Base-by-base conservation (phyloP, 108 stramenopile species). In the Phaeodactylum tricornutum region DNA sequence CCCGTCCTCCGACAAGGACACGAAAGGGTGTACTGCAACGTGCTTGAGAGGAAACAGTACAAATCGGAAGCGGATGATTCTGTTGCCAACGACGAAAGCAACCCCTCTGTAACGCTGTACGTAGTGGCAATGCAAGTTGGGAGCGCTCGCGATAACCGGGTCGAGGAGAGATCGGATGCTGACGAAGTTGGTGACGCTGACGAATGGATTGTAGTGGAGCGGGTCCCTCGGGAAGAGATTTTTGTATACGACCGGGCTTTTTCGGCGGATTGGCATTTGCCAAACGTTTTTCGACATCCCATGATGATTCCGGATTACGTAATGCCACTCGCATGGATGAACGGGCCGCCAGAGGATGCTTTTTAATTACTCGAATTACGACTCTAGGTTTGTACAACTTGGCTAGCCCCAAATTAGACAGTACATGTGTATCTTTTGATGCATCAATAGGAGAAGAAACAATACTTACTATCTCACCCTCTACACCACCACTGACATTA, bases 291-390 rank as follows among this genome's bases (percentile, higher is more conserved):
- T 60, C 70, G 78, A 3, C 74, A 80, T 43, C 47, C 60, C 29
- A 69, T 74, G 28, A 24, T 20, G 20, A 51, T 80, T 32, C 74
- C 74, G 16, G 74, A 80, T 64, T 54, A 62, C 30, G 33, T 78
- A 9, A 64, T 72, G 21, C 76, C 76, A 15, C 25, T 12, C n/a
- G 26, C 21, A n/a, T 78, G 76, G 76, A 56, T 26, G 50, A 59
- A 56, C 4, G 34, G 35, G 23, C 39, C 39, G n/a, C n/a, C n/a
- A n/a, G n/a, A n/a, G 22, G 23, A 52, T 25, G 19, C 39, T 6
- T 41, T 41, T 14, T 5, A 41, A 41, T 14, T 41, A 9, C 39
- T 20, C 5, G 9, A 5, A 41, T n/a, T n/a, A n/a, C n/a, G n/a
- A n/a, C n/a, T n/a, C n/a, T n/a, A n/a, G n/a, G n/a, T n/a, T n/a